Conservation (phyloP, 2,329 filamentous ascomycete genomes). For the Xylaria sp. region DNA sequence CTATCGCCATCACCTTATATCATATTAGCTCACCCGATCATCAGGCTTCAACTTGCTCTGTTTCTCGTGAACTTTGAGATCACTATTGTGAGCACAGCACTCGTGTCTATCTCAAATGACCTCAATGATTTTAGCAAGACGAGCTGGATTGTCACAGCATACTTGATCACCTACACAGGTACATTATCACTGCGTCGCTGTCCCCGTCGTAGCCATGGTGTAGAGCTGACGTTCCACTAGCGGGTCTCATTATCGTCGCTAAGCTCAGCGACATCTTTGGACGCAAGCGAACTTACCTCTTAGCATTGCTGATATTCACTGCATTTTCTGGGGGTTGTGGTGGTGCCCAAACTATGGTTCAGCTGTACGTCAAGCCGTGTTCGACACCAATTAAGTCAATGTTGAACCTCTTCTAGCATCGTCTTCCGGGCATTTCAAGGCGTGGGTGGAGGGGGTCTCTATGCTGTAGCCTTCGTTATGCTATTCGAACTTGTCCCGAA, state of each 20-base stretch:
- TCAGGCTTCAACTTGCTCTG: constrained; percentile 40
- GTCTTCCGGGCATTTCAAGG: not conserved
- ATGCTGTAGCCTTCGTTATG: constrained; percentile 2
- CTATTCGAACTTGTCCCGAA: constrained; percentile 7
- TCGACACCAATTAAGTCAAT: too few relatives aligned
- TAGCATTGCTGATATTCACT: not conserved
- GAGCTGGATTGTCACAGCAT: constrained; percentile 58
- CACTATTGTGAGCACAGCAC: constrained; percentile 62
- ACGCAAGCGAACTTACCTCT: not conserved
- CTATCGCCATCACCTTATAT: too few relatives aligned
- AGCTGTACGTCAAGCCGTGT: not conserved
- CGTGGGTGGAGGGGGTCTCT: not conserved
- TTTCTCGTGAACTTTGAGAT: constrained; percentile 60
- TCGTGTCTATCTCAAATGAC: constrained; percentile 57
- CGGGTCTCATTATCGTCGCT: not conserved
- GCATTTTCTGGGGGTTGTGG: not conserved
- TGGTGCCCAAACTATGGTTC: not conserved
- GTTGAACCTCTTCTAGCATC: not conserved
- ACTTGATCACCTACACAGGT: constrained; percentile 60
- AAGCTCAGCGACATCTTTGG: constrained; percentile 3
- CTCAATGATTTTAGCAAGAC: constrained; percentile 40
- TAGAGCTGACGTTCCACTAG: too few relatives aligned
- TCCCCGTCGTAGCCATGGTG: too few relatives aligned
- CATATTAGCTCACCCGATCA: too few relatives aligned
- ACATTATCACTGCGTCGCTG: too few relatives aligned